Percentiles rank a stretch among this genome's conserved stretches.
Evolutionary conservation across 2,329 filamentous ascomycete genomes (phyloP).

Genomic region (Fusarium kyushuense): DNA sequence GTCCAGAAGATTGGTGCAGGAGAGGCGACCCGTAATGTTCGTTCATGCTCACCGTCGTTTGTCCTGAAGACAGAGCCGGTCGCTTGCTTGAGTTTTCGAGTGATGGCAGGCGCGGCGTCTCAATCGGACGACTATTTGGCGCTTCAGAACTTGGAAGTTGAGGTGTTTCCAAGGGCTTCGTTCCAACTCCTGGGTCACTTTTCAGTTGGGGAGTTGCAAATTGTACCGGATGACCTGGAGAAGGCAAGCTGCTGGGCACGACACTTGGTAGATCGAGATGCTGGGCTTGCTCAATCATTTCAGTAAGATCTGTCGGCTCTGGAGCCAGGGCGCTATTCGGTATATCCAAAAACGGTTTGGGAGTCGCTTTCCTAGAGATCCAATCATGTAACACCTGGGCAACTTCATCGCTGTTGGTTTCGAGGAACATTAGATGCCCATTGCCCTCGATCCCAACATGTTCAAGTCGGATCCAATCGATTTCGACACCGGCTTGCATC

Average conservation of each 20-base stretch:
- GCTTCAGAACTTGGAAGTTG: neutral
- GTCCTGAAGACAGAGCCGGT: constrained; percentile 7
- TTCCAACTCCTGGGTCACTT: neutral
- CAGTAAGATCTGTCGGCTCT: neutral
- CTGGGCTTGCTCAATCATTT: neutral
- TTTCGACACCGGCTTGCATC: constrained; percentile 62
- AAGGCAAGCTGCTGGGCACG: neutral
- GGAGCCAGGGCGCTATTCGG: constrained; percentile 6
- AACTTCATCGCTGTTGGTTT: constrained; percentile 63
- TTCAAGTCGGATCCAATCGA: constrained; percentile 59
- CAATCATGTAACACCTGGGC: constrained; percentile 55
- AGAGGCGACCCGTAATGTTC: neutral
- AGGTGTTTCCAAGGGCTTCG: constrained; percentile 3
- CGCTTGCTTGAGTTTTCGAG: constrained; percentile 8
- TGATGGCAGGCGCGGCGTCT: neutral
- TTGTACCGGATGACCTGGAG: neutral
- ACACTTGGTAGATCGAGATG: neutral
- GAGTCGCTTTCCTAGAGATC: constrained; percentile 46
- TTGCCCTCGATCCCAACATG: constrained; percentile 63
- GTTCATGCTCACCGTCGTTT: constrained; percentile 5
- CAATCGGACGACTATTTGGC: neutral
- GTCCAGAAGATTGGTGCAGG: neutral
- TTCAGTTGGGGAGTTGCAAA: neutral
- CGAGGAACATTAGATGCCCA: constrained; percentile 67
- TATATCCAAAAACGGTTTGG: neutral